phyloP scores from a whole-genome alignment of 352 stramenopile genomes.

The Phytophthora macrochlamydospora region DNA sequence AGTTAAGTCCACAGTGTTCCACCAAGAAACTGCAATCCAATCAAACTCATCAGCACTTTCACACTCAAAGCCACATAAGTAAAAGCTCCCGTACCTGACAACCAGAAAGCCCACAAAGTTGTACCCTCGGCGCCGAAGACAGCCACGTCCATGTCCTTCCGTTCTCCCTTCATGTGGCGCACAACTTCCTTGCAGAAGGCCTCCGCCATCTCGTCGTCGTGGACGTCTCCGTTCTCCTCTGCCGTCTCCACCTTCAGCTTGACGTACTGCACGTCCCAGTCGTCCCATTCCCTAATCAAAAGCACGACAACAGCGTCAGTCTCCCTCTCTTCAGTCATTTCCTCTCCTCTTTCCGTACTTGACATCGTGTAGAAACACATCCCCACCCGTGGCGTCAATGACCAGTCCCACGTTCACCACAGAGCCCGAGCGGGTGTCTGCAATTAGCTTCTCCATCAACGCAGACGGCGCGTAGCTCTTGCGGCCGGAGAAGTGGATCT shows the following conservation, averaged over 20 bases:
- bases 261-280: slow-evolving; percentile 87
- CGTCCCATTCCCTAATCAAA: slow-evolving; percentile 77
- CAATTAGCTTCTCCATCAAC: slow-evolving; percentile 86
- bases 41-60: slow-evolving; percentile 2
- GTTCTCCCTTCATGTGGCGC: slow-evolving; percentile 61
- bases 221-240: slow-evolving; percentile 37
- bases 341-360: slow-evolving; percentile 48
- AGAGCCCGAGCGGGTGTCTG: slow-evolving; percentile 55
- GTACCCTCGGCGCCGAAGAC: slow-evolving; percentile 69
- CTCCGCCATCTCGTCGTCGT: slow-evolving; percentile 58
- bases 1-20: slow-evolving; percentile 60
- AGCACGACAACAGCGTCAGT: slow-evolving; percentile 1
- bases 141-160: slow-evolving; percentile 80
- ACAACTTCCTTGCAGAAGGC: slow-evolving; percentile 67
- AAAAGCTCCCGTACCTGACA: slow-evolving; percentile 51
- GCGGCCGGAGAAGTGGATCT: slow-evolving; percentile 77
- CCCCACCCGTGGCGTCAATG: slow-evolving; percentile 75
- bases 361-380: slow-evolving; percentile 75
- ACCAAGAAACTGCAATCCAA: slow-evolving; percentile 64
- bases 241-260: slow-evolving; percentile 57
- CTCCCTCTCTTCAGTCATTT: background rate
- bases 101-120: slow-evolving; percentile 80
- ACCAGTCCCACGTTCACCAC: slow-evolving; percentile 78
- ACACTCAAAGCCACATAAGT: background rate
- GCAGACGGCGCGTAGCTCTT: slow-evolving; percentile 67